Evolutionary conservation across 2,329 filamentous ascomycete species (phyloP).

Genomic region (Colletotrichum gigasporum): DNA sequence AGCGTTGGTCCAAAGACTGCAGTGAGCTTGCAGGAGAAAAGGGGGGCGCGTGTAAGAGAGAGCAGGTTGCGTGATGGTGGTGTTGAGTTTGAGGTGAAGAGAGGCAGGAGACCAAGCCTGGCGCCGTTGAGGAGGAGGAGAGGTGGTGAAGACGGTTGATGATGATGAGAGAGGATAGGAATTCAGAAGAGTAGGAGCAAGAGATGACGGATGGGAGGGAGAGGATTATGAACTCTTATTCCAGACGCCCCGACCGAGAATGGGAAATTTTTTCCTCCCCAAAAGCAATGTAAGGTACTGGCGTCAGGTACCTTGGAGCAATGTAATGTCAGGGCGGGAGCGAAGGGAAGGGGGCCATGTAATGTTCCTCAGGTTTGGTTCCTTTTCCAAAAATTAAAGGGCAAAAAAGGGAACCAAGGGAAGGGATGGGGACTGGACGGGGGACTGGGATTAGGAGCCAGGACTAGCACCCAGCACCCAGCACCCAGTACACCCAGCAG

Average conservation of each 20-base stretch:
- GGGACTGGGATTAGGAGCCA: neutral
- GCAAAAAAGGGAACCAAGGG: conserved; percentile 25
- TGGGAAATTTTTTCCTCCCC: conserved; percentile 29
- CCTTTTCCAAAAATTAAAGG: conserved; percentile 31
- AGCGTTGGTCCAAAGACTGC: conserved; percentile 15
- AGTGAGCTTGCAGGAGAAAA: conserved; percentile 28
- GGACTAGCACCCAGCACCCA: neutral
- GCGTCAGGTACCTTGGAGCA: conserved; percentile 15
- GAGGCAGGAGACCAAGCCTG: conserved; percentile 3
- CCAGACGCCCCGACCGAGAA: conserved; percentile 26
- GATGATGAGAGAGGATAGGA: conserved; percentile 12
- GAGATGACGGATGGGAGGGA: conserved; percentile 25
- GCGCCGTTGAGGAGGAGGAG: neutral
- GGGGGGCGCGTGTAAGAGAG: conserved; percentile 15
- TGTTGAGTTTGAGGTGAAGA: neutral
- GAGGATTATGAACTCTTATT: conserved; percentile 31
- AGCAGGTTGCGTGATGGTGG: neutral
- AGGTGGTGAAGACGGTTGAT: neutral
- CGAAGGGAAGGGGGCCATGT: conserved; percentile 27
- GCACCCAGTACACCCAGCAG: neutral
- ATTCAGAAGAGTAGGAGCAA: conserved; percentile 9
- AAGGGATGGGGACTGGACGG: conserved; percentile 8
- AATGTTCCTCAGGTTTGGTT: conserved; percentile 31
- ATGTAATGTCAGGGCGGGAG: conserved; percentile 31
- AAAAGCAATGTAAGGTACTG: conserved; percentile 22